phyloP scores from a whole-genome alignment of 768 basidiomycete species.

The Leccinum variicolor region DNA sequence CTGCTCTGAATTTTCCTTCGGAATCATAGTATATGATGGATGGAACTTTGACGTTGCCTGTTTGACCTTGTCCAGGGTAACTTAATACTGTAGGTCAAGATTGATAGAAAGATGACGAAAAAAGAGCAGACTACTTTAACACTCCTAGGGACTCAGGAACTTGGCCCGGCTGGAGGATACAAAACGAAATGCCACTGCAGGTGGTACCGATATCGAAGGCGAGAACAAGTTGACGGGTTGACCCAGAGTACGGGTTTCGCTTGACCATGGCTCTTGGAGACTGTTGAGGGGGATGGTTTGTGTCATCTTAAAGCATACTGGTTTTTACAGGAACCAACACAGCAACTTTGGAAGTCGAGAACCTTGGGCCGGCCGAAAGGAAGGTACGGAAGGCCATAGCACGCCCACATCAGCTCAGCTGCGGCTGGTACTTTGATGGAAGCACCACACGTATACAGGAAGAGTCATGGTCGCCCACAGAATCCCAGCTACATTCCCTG shows the following conservation, averaged over 20 bases:
- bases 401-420: background rate
- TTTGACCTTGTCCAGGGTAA: background rate
- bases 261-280: slow-evolving; percentile 21
- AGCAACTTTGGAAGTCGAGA: background rate
- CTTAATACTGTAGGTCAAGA: background rate
- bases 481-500: background rate
- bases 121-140: background rate
- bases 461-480: background rate
- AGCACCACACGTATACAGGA: background rate
- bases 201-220: slow-evolving; percentile 27
- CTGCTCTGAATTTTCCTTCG: slow-evolving; percentile 18
- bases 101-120: background rate
- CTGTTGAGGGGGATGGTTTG: background rate
- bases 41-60: background rate
- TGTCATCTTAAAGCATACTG: background rate
- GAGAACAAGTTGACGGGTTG: slow-evolving; percentile 30
- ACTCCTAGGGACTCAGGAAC: background rate
- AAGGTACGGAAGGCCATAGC: background rate
- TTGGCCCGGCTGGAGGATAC: background rate
- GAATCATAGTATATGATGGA: slow-evolving; percentile 38
- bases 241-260: slow-evolving; percentile 34
- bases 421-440: background rate
- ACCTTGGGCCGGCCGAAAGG: background rate
- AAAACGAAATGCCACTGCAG: background rate
- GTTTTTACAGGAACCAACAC: background rate